Evolutionary conservation across 345 rosid species (phyloP).

Genomic region (Moricandia moricandioides): DNA sequence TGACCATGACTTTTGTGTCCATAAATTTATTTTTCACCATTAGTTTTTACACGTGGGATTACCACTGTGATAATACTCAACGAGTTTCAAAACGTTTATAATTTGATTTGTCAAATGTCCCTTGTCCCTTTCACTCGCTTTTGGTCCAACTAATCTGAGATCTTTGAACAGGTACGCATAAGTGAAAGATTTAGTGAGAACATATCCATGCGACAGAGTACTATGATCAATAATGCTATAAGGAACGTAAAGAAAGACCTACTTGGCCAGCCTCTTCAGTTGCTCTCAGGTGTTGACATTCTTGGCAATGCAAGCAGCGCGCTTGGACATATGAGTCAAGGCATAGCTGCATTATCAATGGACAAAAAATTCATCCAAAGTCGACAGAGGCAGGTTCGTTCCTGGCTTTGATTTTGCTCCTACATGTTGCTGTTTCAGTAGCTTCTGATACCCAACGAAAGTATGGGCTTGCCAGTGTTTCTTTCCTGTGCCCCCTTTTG

Average conservation of each 20-base stretch:
- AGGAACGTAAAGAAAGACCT: slow-evolving; percentile 85
- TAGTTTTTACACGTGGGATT: background rate
- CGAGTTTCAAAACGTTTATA: background rate
- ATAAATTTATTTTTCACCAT: background rate
- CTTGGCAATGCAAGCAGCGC: slow-evolving; percentile 99
- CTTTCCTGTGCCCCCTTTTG: background rate
- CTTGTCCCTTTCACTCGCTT: slow-evolving; percentile 1
- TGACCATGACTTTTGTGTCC: background rate
- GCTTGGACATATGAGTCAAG: slow-evolving; percentile 99
- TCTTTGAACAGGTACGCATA: slow-evolving; percentile 66
- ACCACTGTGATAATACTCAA: background rate
- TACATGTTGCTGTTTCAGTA: slow-evolving; percentile 12
- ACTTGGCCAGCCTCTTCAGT: slow-evolving; percentile 94
- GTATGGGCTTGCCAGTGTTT: background rate
- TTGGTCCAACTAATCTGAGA: background rate
- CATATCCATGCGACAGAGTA: slow-evolving; percentile 91
- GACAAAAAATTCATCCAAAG: slow-evolving; percentile 95
- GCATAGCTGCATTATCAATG: slow-evolving; percentile 97
- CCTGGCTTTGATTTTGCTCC: slow-evolving; percentile 18
- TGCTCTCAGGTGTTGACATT: slow-evolving; percentile 95
- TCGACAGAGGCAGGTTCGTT: slow-evolving; percentile 85
- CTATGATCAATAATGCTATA: slow-evolving; percentile 76
- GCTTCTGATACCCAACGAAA: background rate
- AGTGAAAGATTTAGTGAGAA: slow-evolving; percentile 81
- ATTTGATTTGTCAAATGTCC: slow-evolving; percentile 11